Evolutionary conservation across 495 filamentous ascomycete species (phyloP).

Genomic region (Neurospora sp.): DNA sequence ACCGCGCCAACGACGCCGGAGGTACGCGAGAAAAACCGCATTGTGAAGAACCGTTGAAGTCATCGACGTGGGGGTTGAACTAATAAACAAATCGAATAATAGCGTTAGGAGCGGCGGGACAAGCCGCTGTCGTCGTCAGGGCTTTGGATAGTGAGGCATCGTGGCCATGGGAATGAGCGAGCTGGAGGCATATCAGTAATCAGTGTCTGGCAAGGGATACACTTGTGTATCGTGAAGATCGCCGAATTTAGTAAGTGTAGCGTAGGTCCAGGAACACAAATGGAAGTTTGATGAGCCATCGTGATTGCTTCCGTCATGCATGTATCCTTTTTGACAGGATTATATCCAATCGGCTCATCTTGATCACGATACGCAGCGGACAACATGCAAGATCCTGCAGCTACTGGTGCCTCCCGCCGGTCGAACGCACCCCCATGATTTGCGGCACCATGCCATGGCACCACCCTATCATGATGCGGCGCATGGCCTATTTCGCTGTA

Average conservation of each 20-base stretch:
- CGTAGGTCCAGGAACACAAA: neutral
- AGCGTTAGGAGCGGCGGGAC: neutral
- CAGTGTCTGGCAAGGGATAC: neutral
- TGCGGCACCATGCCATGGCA: neutral
- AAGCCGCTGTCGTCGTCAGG: neutral
- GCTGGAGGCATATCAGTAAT: neutral
- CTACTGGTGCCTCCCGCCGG: neutral
- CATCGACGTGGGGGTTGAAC: neutral
- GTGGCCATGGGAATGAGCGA: neutral
- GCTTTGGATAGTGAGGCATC: neutral
- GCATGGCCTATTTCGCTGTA: neutral
- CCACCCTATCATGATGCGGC: neutral
- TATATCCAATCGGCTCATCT: neutral
- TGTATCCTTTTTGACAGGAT: neutral
- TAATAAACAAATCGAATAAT: neutral
- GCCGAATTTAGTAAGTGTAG: neutral
- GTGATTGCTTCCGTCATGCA: neutral
- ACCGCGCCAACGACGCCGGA: neutral
- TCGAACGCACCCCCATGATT: neutral
- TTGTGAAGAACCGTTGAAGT: neutral
- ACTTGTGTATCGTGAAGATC: neutral
- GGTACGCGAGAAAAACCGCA: neutral
- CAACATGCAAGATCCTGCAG: neutral
- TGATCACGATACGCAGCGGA: neutral
- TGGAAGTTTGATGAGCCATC: neutral